Evolutionary conservation across 306 rosid species (phyloP), one percentile per base, ranked within the genome.

Genomic region (Cucurbita moschata): DNA sequence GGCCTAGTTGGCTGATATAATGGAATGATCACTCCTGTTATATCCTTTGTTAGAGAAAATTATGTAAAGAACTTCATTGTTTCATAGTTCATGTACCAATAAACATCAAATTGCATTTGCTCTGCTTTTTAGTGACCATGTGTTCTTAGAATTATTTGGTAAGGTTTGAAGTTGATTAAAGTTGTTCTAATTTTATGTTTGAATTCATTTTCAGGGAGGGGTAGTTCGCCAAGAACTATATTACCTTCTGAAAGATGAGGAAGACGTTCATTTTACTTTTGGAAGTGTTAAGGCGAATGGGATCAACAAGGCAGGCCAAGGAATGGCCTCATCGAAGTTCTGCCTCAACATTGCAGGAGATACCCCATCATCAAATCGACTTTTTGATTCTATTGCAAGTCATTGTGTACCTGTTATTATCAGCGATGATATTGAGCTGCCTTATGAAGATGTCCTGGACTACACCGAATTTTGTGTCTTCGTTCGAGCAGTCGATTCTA

Each of bases 271-370:
- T 77, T 94, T 94, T 59, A 52, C 79, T 73, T 90, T 90, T 60
- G 98, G 98, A 72, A 91, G 81, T 79, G 82, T 88, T 35, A 74
- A 18, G 79, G 90, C 83, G 76, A 83, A 82, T 18, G 98, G 98
- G 13, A 73, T 90, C 70, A 79, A 61, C 35, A 85, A 69, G 51
- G 98, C 97, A 74, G 81, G 96, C 79, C 75, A 72, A 42, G 98
- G 97, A 67, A 94, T 94, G 98, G 84, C 89, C 73, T 78, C 78
- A 43, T 90, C 98, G 18, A 94, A 89, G 79, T 92, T 86, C 79
- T 92, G 97, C 85, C 85, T 92, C 5, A 88, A 89, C 78, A 86
- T 86, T 62, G 97, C 97, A 23, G 97, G 97, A 35, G 97, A 92
- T 72, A 92, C 96, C 46, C 97, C 97, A 51, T 92, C 97, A 52